Evolutionary conservation across 2,329 filamentous ascomycete genomes (phyloP), one percentile per base, ranked within the genome.

Genomic region (Trichoderma semiorbis): DNA sequence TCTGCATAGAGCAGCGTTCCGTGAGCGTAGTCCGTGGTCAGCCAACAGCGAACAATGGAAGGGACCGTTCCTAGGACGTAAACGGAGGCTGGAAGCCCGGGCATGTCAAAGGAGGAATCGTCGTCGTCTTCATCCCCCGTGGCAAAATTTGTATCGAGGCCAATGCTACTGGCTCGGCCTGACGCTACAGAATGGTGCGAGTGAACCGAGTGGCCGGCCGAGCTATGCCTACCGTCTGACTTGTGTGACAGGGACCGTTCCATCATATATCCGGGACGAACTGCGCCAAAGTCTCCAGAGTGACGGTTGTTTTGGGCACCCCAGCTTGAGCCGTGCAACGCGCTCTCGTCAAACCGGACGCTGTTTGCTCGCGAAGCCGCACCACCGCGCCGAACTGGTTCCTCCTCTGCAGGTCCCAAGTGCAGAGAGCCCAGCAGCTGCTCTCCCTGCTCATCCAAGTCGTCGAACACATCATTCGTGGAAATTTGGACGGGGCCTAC

Each of bases 341-440:
- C 95, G 78, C 94, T 97, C 80, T 98, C 95, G 79, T 98, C 96
- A 78, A 99, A 99, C 47, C 96, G 93, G 76, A 99, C 96, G 79
- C 96, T 98, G 80, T 98, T 98, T 62, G 96, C 95, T 76, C 96
- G 89, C 21, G 96, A 99, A 21, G 94, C 92, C 24, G 93, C 93
- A 69, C 96, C 93, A 69, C 96, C 93, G 74, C 95, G 89, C 47
- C 94, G 90, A 71, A 94, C 91, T 36, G 93, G 93, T 78, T 95
- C 92, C 74, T 98, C 94, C 74, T 97, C 95, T 6, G 91, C 88
- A 74, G 83, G 82, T 2, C 97, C 95, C 7, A 98, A 86, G 72
- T 95, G 93, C 72, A 98, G 87, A 69, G 92, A 93, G 66, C 91
- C 92, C 63, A 97, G 88, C 72, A 96, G 86, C 77, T 91, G 93